phyloP scores from a whole-genome alignment of 768 basidiomycete species.

The Pleurotus djamor region DNA sequence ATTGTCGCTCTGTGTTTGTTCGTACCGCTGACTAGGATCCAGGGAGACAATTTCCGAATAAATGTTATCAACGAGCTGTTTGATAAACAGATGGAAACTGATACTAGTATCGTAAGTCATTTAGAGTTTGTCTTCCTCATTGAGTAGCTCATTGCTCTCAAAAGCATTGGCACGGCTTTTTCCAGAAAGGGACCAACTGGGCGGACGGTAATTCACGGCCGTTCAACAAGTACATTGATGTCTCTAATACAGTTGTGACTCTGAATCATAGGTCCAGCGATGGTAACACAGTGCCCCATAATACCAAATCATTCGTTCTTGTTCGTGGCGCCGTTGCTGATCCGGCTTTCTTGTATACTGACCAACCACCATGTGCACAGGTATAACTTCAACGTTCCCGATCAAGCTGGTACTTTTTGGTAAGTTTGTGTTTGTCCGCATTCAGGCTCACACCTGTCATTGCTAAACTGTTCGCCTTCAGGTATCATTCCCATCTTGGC shows the following conservation, averaged over 20 bases:
- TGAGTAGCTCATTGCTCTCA: slow-evolving; percentile 1
- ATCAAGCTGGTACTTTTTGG: slow-evolving; percentile 32
- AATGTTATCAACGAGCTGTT: slow-evolving; percentile 37
- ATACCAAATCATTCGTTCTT: slow-evolving; percentile 31
- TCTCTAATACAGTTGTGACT: neutral
- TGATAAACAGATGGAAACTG: slow-evolving; percentile 32
- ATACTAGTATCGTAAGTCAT: slow-evolving; percentile 35
- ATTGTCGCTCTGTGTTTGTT: neutral
- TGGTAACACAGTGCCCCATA: slow-evolving; percentile 41
- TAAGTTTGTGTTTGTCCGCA: slow-evolving; percentile 14
- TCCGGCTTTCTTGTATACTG: slow-evolving; percentile 38
- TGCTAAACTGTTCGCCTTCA: slow-evolving; percentile 32
- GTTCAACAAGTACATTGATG: neutral
- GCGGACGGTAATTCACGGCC: slow-evolving; percentile 22
- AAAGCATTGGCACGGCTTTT: slow-evolving; percentile 33
- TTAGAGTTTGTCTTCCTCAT: neutral
- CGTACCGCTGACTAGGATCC: neutral
- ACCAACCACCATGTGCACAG: slow-evolving; percentile 19
- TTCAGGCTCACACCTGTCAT: slow-evolving; percentile 15
- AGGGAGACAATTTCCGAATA: slow-evolving; percentile 38
- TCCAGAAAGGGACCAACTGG: slow-evolving; percentile 27
- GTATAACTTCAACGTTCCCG: slow-evolving; percentile 35
- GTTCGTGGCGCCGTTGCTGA: slow-evolving; percentile 18
- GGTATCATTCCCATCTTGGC: slow-evolving; percentile 29
- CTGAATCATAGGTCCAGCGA: neutral